Percentiles rank a stretch among this genome's conserved stretches.
These are phyloP conservation scores for Macrolepiota albuminosa DNA, from an alignment of 768 basidiomycete species.

Conservation along the genomic window DNA sequence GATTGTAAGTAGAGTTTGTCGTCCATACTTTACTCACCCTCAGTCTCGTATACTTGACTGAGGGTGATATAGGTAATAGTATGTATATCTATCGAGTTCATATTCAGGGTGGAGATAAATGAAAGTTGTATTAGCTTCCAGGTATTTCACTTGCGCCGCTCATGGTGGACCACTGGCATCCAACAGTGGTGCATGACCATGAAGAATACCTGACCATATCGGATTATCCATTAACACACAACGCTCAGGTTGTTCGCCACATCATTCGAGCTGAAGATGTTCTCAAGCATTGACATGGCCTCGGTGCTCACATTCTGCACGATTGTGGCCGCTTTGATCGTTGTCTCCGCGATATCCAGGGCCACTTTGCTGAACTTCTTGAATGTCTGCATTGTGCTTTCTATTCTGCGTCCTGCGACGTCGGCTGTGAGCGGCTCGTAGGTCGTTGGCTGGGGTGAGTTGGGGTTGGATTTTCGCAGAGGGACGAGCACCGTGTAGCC, in stretches of 20 bases:
- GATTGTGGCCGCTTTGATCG: constrained; percentile 7
- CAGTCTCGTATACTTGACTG: too few species aligned
- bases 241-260: background rate
- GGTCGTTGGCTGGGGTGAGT: background rate
- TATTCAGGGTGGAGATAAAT: too few species aligned
- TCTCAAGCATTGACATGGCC: background rate
- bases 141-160: too few species aligned
- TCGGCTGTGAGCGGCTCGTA: constrained; percentile 10
- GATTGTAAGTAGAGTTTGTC: too few species aligned
- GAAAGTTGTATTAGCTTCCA: too few species aligned
- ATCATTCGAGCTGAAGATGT: constrained; percentile 14
- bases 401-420: constrained; percentile 11
- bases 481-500: background rate
- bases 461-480: background rate
- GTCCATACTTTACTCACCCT: too few species aligned
- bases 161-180: too few species aligned
- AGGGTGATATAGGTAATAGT: too few species aligned
- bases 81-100: too few species aligned
- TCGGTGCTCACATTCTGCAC: constrained; percentile 4
- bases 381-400: constrained; percentile 1
- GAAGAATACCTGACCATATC: too few species aligned
- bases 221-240: too few species aligned
- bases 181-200: too few species aligned
- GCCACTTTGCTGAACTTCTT: constrained; percentile 8
- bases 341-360: constrained; percentile 13